These are phyloP conservation scores for Comarum palustre DNA, from an alignment of 306 rosid genomes.

Conservation along the genomic window DNA sequence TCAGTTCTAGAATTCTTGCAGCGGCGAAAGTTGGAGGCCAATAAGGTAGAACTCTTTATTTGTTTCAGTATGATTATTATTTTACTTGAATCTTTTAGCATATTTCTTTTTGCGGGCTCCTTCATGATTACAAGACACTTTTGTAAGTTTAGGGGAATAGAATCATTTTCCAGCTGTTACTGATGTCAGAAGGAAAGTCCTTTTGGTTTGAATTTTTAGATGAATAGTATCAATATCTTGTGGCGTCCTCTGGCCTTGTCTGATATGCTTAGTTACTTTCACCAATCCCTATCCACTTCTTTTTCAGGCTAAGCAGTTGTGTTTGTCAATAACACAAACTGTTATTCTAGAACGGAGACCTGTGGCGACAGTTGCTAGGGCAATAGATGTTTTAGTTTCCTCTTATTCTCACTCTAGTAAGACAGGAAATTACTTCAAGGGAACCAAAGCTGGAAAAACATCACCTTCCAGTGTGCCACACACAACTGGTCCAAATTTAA, in stretches of 20 bases:
- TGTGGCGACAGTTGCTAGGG: conserved; percentile 66
- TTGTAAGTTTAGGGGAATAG: too few species aligned
- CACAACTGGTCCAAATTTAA: conserved; percentile 31
- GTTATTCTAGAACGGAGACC: conserved; percentile 83
- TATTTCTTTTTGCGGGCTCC: background rate
- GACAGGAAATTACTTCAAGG: conserved; percentile 54
- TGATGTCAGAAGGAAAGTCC: background rate
- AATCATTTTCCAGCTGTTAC: too few species aligned
- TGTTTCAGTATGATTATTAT: conserved; percentile 4
- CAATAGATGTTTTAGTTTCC: conserved; percentile 69
- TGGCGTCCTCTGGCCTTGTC: conserved; percentile 4
- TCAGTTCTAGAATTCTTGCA: conserved; percentile 90
- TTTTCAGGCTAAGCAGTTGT: conserved; percentile 86
- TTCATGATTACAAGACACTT: conserved; percentile 12
- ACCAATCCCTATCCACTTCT: conserved; percentile 19
- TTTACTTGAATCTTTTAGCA: conserved; percentile 3
- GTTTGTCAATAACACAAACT: conserved; percentile 64
- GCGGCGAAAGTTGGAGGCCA: conserved; percentile 81
- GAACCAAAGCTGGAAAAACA: conserved; percentile 54
- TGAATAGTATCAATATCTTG: background rate
- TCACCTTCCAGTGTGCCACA: conserved; percentile 49
- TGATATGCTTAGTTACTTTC: conserved; percentile 11
- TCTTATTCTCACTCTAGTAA: conserved; percentile 66
- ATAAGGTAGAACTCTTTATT: conserved; percentile 48
- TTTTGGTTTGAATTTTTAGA: conserved; percentile 15